phyloP scores from a whole-genome alignment of 2,329 filamentous ascomycete genomes.

The Fusarium brevicatenulatum region DNA sequence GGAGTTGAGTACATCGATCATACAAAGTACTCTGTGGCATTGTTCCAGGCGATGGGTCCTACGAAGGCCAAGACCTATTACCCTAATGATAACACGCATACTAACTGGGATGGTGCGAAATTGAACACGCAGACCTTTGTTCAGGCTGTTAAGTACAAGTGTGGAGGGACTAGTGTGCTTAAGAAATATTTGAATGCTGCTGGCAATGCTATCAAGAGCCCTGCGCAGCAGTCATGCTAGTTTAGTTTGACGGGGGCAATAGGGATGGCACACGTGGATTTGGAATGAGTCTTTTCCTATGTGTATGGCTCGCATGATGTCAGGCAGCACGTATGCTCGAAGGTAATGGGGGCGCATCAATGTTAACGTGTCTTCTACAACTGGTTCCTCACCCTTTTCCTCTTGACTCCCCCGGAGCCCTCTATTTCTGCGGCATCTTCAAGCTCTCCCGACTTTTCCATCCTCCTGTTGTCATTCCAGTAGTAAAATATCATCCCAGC shows the following conservation, averaged over 20 bases:
- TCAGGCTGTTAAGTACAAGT: background rate
- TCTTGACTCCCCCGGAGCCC: accelerated
- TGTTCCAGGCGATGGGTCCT: background rate
- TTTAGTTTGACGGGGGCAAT: accelerated
- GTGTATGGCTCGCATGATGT: no score
- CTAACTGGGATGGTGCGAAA: background rate
- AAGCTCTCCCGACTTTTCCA: background rate
- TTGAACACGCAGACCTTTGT: background rate
- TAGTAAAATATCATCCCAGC: slow-evolving; percentile 13
- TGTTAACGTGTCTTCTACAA: background rate
- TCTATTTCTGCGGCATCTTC: background rate
- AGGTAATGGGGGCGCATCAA: no score
- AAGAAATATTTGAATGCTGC: background rate
- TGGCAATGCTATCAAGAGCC: background rate
- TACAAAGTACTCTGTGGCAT: background rate
- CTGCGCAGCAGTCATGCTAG: background rate
- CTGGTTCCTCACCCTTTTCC: background rate
- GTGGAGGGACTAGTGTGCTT: background rate
- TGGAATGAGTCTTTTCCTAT: background rate
- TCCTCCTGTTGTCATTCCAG: background rate
- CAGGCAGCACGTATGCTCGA: no score
- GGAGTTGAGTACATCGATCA: background rate
- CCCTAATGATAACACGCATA: background rate
- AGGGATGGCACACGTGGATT: background rate
- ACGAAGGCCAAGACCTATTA: accelerated